phyloP scores from a whole-genome alignment of 2,329 filamentous ascomycete genomes.

The Pseudogymnoascus pannorum region DNA sequence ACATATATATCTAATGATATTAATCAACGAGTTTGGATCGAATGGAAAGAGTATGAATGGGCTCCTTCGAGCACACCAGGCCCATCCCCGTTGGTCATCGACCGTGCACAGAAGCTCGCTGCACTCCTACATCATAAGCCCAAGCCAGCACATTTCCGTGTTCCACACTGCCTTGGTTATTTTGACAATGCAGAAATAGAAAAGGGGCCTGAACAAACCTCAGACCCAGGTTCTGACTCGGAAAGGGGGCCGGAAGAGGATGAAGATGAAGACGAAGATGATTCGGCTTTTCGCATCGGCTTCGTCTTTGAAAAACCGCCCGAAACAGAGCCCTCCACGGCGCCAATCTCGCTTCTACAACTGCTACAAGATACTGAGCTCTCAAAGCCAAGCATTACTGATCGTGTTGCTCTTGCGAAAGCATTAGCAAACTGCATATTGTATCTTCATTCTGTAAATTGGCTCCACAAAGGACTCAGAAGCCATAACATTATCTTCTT shows the following conservation, averaged over 20 bases:
- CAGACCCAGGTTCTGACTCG: background rate
- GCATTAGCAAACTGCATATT: conserved; percentile 46
- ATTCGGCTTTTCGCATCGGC: conserved; percentile 39
- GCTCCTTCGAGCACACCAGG: conserved; percentile 28
- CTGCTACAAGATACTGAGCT: conserved; percentile 32
- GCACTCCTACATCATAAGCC: conserved; percentile 40
- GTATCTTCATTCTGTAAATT: conserved; percentile 48
- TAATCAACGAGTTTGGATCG: conserved; percentile 39
- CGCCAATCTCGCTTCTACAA: conserved; percentile 41
- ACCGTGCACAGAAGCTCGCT: conserved; percentile 41
- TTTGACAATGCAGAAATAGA: conserved; percentile 35
- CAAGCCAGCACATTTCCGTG: conserved; percentile 42
- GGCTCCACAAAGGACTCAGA: conserved; percentile 52
- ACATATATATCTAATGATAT: conserved; percentile 30
- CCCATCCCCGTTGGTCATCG: conserved; percentile 36
- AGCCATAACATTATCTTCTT: conserved; percentile 49
- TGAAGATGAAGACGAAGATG: conserved; percentile 32
- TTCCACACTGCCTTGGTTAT: conserved; percentile 44
- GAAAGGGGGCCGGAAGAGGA: conserved; percentile 31
- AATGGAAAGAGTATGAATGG: conserved; percentile 44
- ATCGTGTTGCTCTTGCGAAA: conserved; percentile 43
- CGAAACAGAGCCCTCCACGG: conserved; percentile 30
- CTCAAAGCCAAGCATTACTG: conserved; percentile 42
- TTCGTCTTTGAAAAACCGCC: conserved; percentile 46
- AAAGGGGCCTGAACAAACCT: background rate